Conservation (phyloP, 768 basidiomycete species). For the Termitomyces sp. region DNA sequence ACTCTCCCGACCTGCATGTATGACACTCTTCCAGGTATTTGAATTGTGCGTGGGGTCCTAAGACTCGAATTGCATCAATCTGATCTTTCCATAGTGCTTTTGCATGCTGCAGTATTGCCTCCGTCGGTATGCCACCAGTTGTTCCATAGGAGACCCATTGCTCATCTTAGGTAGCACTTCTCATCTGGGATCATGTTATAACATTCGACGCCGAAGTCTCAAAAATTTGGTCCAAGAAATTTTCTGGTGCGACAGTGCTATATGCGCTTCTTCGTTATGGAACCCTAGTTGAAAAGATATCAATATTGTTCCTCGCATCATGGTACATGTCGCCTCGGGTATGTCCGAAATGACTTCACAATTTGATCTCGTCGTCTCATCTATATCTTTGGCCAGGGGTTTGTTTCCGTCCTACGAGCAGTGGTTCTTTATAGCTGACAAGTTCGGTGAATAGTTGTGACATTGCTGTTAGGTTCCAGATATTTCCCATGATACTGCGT, state of each 20-base stretch:
- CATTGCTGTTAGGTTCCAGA: conserved; percentile 27
- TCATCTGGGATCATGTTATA: conserved; percentile 27
- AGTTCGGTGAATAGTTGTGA: conserved; percentile 19
- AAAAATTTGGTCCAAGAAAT: conserved; percentile 24
- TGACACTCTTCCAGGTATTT: conserved; percentile 7
- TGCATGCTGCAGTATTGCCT: conserved; percentile 27
- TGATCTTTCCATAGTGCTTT: conserved; percentile 20
- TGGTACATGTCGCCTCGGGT: conserved; percentile 29
- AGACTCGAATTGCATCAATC: not conserved
- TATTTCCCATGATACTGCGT: conserved; percentile 26
- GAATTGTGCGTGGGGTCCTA: conserved; percentile 2
- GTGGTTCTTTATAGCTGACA: not conserved
- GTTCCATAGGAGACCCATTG: not conserved
- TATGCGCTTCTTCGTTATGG: conserved; percentile 27
- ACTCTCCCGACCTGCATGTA: not conserved
- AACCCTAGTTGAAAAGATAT: conserved; percentile 26
- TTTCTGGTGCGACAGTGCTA: conserved; percentile 23
- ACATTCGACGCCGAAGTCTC: conserved; percentile 24
- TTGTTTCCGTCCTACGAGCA: not conserved
- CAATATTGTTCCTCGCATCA: conserved; percentile 27
- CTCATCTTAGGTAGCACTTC: conserved; percentile 18
- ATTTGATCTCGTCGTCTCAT: not conserved
- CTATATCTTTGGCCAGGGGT: conserved; percentile 1
- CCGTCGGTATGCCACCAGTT: conserved; percentile 18
- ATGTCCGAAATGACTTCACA: conserved; percentile 5